These are phyloP conservation scores for Boletus tomentosulus DNA, from an alignment of 768 basidiomycete species.

Conservation along the genomic window DNA sequence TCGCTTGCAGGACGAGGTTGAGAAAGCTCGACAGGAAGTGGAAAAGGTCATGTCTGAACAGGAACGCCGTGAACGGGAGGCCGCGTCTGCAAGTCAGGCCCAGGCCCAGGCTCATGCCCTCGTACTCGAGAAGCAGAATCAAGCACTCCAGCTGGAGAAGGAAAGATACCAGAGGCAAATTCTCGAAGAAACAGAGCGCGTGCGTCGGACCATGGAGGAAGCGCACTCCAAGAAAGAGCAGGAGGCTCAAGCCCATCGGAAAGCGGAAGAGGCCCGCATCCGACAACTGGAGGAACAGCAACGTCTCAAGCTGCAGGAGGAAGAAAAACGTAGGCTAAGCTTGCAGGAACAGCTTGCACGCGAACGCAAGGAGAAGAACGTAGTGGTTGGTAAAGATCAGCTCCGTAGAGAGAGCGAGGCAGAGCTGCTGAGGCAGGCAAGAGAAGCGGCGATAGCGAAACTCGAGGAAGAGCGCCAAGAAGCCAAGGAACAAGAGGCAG, in stretches of 20 bases:
- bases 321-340: slow-evolving; percentile 22
- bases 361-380: slow-evolving; percentile 18
- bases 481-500: slow-evolving; percentile 21
- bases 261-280: slow-evolving; percentile 25
- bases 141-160: slow-evolving; percentile 21
- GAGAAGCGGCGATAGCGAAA: slow-evolving; percentile 19
- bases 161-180: slow-evolving; percentile 23
- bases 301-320: slow-evolving; percentile 26
- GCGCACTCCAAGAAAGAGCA: slow-evolving; percentile 24
- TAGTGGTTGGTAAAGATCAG: slow-evolving; percentile 12
- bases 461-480: slow-evolving; percentile 27
- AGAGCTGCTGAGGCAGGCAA: slow-evolving; percentile 12
- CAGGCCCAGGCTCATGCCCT: slow-evolving; percentile 24
- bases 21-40: slow-evolving; percentile 24
- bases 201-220: slow-evolving; percentile 23
- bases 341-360: slow-evolving; percentile 27
- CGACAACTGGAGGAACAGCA: slow-evolving; percentile 26
- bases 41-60: slow-evolving; percentile 22
- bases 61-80: slow-evolving; percentile 25
- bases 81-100: slow-evolving; percentile 19
- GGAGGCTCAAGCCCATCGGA: slow-evolving; percentile 14
- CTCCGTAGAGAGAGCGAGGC: slow-evolving; percentile 18
- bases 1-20: slow-evolving; percentile 28
- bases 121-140: slow-evolving; percentile 22
- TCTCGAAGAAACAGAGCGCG: slow-evolving; percentile 24